phyloP scores from a whole-genome alignment of 2,329 filamentous ascomycete genomes.

The Talaromyces sp. region DNA sequence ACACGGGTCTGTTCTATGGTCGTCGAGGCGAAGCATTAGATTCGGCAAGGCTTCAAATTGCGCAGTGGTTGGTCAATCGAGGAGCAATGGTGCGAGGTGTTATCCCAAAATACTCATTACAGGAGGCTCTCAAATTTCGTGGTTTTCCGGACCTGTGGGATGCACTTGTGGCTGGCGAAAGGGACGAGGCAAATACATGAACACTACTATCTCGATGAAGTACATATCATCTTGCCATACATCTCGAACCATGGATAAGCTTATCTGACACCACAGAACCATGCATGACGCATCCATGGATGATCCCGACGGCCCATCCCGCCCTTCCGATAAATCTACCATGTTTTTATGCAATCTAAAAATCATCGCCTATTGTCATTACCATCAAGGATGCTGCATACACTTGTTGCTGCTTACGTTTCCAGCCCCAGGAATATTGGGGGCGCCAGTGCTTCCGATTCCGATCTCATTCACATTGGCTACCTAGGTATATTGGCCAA shows the following conservation, averaged over 20 bases:
- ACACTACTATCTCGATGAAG: no score
- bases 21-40: background rate
- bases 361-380: background rate
- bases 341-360: background rate
- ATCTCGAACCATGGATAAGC: background rate
- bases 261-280: background rate
- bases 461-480: background rate
- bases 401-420: background rate
- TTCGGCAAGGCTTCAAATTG: background rate
- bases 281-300: background rate
- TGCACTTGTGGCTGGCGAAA: background rate
- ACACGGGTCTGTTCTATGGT: background rate
- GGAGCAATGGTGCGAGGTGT: background rate
- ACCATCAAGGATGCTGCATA: background rate
- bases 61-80: background rate
- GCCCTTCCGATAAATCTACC: background rate
- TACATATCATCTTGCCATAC: background rate
- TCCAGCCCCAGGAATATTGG: background rate
- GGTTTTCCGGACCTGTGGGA: background rate
- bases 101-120: background rate
- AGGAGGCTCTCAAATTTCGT: background rate
- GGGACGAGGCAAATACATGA: background rate
- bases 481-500: background rate
- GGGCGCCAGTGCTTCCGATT: no score
- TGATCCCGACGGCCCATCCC: background rate